A percentile compares a stretch with the other conserved stretches of the same genome.
These are phyloP conservation scores for Phlyctochytrium bullatum DNA, from an alignment of 192 early-diverging fungal genomes.

Conservation along the genomic window DNA sequence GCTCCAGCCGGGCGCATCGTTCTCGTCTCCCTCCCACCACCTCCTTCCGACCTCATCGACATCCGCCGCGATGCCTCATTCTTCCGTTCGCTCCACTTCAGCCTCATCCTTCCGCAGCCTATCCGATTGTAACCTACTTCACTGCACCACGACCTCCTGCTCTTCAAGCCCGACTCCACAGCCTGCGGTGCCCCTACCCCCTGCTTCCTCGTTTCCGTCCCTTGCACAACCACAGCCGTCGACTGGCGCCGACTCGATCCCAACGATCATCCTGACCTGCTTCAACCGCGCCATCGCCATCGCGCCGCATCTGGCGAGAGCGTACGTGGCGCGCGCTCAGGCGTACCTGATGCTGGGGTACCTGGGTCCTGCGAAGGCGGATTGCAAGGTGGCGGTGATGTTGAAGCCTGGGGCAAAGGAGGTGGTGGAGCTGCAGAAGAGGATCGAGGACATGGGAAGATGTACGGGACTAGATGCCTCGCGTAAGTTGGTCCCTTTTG, in stretches of 20 bases:
- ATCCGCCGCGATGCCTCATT: too few relatives aligned
- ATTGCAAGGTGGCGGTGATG: not conserved
- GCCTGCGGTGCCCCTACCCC: too few relatives aligned
- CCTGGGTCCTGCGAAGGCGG: not conserved
- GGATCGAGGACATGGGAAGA: not conserved
- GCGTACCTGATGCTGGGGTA: conserved; percentile 1
- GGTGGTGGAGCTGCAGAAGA: not conserved
- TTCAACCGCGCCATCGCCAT: not conserved
- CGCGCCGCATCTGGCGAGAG: not conserved
- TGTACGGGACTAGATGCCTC: not conserved
- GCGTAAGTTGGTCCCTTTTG: not conserved
- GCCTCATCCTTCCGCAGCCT: too few relatives aligned
- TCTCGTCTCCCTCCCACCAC: too few relatives aligned
- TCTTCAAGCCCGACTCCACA: too few relatives aligned
- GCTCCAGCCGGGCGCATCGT: too few relatives aligned
- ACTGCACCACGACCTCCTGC: too few relatives aligned
- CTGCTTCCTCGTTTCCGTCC: too few relatives aligned
- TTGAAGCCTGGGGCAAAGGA: not conserved
- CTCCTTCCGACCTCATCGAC: too few relatives aligned
- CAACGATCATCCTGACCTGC: conserved; percentile 1
- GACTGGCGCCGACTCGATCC: not conserved
- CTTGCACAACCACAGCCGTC: too few relatives aligned
- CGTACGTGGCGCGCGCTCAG: conserved; percentile 3
- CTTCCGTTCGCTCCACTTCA: too few relatives aligned
- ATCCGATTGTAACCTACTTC: too few relatives aligned